Evolutionary conservation across 768 basidiomycete species (phyloP), one percentile per base, ranked within the genome.

Genomic region (Tricholoma sp.): DNA sequence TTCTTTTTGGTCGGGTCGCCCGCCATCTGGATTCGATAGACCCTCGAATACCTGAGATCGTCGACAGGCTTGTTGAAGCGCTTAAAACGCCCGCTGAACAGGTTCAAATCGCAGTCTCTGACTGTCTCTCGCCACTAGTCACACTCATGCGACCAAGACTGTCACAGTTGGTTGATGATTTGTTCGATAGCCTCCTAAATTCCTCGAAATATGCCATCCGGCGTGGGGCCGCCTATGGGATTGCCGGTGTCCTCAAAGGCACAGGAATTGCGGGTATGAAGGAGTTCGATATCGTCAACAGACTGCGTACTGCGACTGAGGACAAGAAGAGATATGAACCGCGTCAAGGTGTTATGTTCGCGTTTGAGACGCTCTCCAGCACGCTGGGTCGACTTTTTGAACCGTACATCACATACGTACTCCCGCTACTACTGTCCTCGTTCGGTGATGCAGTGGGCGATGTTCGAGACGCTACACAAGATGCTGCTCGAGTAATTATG

Each of bases 181-280:
- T 99, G 3, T 81, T 94, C 62, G 78, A 83, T 10, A 87, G 93
- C 33, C 77, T 98, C 15, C 84, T 90, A 57, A 78, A 83, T 50
- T 86, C 85, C 4, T 76, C 83, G 7, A 98, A 94, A 68, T 98
- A 99, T 66, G 96, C 92, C 9, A 80, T 83, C 51, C 83, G 97
- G n/a, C 83, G 96, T n/a, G 97, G 97, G 32, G 95, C 96, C 1
- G 95, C 96, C 1, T 98, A 98, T 69, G 97, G 96, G 41, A 73
- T 99, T 17, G 94, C 96, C 1, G 97, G 97, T 28, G 82, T 92
- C 42, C 79, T 98, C 66, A 91, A 89, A 64, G 97, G 97, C n/a
- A 81, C 86, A 1, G 97, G 97, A 1, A 82, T 98, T 29, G 76
- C 83, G 0, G 83, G 86, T 0, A 83, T 98, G 74, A 93, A 94